Evolutionary conservation across 495 filamentous ascomycete genomes (phyloP).

Genomic region (Hapsidospora chrysogenum): DNA sequence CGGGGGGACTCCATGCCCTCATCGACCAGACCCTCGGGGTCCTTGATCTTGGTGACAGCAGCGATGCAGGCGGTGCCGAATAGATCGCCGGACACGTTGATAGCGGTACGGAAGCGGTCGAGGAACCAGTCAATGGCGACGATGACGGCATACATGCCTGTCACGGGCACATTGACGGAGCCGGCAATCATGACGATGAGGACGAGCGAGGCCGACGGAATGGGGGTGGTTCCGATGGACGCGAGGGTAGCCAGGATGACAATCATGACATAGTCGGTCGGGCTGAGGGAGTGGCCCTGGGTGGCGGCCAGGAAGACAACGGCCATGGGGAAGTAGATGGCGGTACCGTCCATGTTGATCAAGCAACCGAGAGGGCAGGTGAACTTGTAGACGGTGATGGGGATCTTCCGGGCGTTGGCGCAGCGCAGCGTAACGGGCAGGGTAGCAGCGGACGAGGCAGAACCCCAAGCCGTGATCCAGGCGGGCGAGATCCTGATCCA

Average conservation of each 20-base stretch:
- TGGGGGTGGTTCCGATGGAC: constrained; percentile 17
- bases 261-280: constrained; percentile 14
- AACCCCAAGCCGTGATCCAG: constrained; percentile 16
- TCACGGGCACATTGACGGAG: constrained; percentile 12
- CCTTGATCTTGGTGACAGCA: constrained; percentile 6
- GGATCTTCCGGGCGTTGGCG: constrained; percentile 5
- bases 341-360: constrained; percentile 18
- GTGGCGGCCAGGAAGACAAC: constrained; percentile 17
- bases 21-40: constrained; percentile 4
- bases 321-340: constrained; percentile 14
- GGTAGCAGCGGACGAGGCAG: constrained; percentile 12
- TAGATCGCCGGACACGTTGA: constrained; percentile 15
- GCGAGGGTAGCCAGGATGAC: constrained; percentile 14
- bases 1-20: neutral
- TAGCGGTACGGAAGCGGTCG: constrained; percentile 14
- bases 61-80: constrained; percentile 7
- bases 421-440: constrained; percentile 12
- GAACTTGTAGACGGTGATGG: constrained; percentile 10
- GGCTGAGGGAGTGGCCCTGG: constrained; percentile 10
- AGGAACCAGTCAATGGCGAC: constrained; percentile 17
- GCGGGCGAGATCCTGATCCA: constrained; percentile 12
- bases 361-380: constrained; percentile 12
- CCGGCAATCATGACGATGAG: constrained; percentile 17
- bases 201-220: constrained; percentile 15
- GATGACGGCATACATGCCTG: constrained; percentile 15